Base-by-base conservation (phyloP, 2,329 filamentous ascomycete genomes). In the Ceratocystis destructans region DNA sequence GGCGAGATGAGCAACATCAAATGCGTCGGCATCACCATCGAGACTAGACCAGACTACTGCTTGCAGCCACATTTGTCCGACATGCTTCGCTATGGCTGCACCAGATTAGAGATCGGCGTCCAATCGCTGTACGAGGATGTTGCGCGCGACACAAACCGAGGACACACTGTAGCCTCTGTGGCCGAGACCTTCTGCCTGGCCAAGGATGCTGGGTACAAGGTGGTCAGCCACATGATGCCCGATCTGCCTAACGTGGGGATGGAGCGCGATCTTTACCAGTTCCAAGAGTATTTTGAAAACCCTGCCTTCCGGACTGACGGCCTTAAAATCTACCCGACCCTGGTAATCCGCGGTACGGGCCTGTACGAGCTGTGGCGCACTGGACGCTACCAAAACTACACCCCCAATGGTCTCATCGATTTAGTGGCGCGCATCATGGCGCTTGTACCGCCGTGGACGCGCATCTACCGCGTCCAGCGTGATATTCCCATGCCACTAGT, bases 401-500 rank as follows among this genome's bases (percentile, higher is more conserved):
- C 94, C 0, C 95, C 94, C 3, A 99, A 99, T 75, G 93, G 90
- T 0, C 82, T 99, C 44, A 90, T 99, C 69, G 94, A 99, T 74
- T 84, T 99, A 17, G 91, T 99, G 0, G 95, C 94, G 2, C 86
- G 94, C n/a, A 99, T 99, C 64, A 79, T 99, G 69, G 94, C 94
- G 0, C 81, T 99, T 1, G 88, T 99, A 0, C 94, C 94, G 0
- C 94, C 94, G 1, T 99, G 94, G 94, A 99, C 95, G 0, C 86
- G 94, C 69, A 99, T 99, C 72, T 99, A 99, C 78, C 90, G 94
- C 68, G 94, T 99, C 0, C 94, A 99, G 79, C 86, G 94, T 74
- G 94, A 99, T 77, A 99, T 99, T 67, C 94, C 94, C n/a, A 99
- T 99, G 94, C 94, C 94, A 0, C 82, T 99, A 28, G 95, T 99